Base-by-base conservation (phyloP, 2,329 filamentous ascomycete genomes). In the Alternaria novae-zelandiae region DNA sequence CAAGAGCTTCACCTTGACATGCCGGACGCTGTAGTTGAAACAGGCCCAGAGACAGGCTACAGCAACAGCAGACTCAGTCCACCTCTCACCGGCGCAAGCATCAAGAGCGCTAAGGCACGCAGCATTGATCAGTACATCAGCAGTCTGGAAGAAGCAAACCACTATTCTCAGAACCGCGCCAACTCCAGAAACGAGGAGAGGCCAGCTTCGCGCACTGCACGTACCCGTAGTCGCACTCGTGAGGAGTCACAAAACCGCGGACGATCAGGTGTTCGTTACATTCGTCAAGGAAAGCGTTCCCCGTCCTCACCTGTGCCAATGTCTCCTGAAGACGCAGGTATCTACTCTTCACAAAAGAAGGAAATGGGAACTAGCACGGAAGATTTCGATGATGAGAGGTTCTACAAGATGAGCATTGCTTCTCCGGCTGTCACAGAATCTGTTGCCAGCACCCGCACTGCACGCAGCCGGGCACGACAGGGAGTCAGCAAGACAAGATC, bases 291-390 rank as follows among this genome's bases (percentile, higher is more conserved):
- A 12, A 97, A 97, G 80, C 87, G 92, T 21, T 97, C 95, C 1
- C 95, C 95, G 1, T 96, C 93, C 2, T 97, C 95, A 0, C 95
- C 95, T 0, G 87, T 97, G 2, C 93, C 94, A 4, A 97, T 97
- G 94, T 97, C 94, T 4, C 94, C 94, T 0, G 93, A 97, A 71
- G 94, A 97, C 72, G 80, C 83, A 17, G 81, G 80, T 4, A 74
- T 83, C 12, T 77, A 77, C 78, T 92, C 63, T 74, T 81, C 54
- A 26, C 74, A 77, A 47, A 84, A 83, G 64, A 80, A 82, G 51
- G 79, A 78, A 54, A 71, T 72, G n/a, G 68, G 65, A 13, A 75
- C 78, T 6, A 83, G 81, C 63, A 78, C 82, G 8, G 85, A 85
- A 11, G 82, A 78, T 21, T 82, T 82, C 30, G 81, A 85, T 21